Evolutionary conservation across 2,329 filamentous ascomycete species (phyloP).

Genomic region (Trichoderma polysporum): DNA sequence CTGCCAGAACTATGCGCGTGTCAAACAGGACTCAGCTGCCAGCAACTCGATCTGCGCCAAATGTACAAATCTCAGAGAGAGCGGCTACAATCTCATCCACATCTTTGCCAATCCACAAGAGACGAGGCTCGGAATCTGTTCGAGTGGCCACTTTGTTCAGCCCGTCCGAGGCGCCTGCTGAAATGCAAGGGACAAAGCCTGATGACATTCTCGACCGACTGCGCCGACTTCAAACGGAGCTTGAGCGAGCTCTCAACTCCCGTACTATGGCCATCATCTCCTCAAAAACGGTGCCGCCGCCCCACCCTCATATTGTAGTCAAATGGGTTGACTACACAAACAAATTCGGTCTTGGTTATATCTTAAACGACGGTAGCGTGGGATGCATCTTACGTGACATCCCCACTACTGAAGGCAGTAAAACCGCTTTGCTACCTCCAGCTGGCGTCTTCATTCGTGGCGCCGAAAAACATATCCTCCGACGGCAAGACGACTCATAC

Average conservation of each 20-base stretch:
- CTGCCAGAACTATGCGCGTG: conserved; percentile 31
- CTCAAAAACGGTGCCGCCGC: conserved; percentile 51
- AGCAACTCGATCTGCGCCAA: conserved; percentile 30
- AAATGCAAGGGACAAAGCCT: conserved; percentile 54
- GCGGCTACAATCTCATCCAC: conserved; percentile 31
- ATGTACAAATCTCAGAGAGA: conserved; percentile 33
- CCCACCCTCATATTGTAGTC: conserved; percentile 64
- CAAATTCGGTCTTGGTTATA: conserved; percentile 82
- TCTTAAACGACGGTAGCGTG: conserved; percentile 77
- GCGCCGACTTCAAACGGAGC: conserved; percentile 56
- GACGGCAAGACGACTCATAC: conserved; percentile 56
- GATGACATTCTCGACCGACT: conserved; percentile 58
- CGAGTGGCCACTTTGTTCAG: conserved; percentile 55
- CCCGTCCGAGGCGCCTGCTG: conserved; percentile 50
- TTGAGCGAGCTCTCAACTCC: conserved; percentile 63
- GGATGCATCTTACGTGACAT: conserved; percentile 66
- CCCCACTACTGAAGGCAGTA: conserved; percentile 50
- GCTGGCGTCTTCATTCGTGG: conserved; percentile 70
- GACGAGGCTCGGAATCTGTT: conserved; percentile 32
- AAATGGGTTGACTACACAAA: conserved; percentile 91
- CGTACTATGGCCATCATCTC: conserved; percentile 61
- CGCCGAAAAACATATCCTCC: conserved; percentile 68
- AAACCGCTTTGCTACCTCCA: conserved; percentile 59
- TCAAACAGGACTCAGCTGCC: conserved; percentile 32
- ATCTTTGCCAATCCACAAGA: conserved; percentile 27